Percentiles rank a stretch among this genome's conserved stretches.
phyloP scores from a whole-genome alignment of 2,329 filamentous ascomycete genomes.

The Rhynchosporium graminicola region DNA sequence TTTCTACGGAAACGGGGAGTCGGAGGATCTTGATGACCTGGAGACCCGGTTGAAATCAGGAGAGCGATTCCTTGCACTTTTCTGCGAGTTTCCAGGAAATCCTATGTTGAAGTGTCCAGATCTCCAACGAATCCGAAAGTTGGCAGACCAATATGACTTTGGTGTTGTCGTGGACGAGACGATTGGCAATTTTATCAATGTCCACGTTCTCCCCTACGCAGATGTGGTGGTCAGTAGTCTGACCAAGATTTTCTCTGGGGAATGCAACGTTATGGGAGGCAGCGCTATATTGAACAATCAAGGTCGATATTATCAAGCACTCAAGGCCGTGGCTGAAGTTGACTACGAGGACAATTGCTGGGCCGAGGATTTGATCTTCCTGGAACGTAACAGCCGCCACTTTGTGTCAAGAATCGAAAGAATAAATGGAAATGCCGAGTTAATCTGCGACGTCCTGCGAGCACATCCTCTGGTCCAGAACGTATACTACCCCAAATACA shows the following conservation, averaged over 20 bases:
- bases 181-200: constrained; percentile 93
- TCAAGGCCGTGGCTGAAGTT: constrained; percentile 66
- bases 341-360: constrained; percentile 90
- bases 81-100: constrained; percentile 95
- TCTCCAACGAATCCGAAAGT: constrained; percentile 72
- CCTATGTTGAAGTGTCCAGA: constrained; percentile 85
- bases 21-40: constrained; percentile 79
- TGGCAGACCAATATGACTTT: constrained; percentile 86
- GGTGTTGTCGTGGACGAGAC: constrained; percentile 93
- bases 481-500: constrained; percentile 85
- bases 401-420: constrained; percentile 80
- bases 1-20: constrained; percentile 82
- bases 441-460: constrained; percentile 72
- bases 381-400: constrained; percentile 95
- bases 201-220: constrained; percentile 85
- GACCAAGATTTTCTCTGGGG: constrained; percentile 96
- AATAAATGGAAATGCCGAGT: constrained; percentile 83
- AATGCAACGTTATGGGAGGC: constrained; percentile 98
- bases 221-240: constrained; percentile 93
- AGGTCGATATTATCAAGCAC: constrained; percentile 64
- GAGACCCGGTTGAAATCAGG: constrained; percentile 70
- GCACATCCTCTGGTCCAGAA: constrained; percentile 65
- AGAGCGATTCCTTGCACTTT: constrained; percentile 78
- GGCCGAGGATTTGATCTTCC: constrained; percentile 90
- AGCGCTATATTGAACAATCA: constrained; percentile 66